Percentiles rank a stretch among this genome's conserved stretches.
phyloP scores from a whole-genome alignment of 768 basidiomycete genomes.

The Mycena rebaudengoi region DNA sequence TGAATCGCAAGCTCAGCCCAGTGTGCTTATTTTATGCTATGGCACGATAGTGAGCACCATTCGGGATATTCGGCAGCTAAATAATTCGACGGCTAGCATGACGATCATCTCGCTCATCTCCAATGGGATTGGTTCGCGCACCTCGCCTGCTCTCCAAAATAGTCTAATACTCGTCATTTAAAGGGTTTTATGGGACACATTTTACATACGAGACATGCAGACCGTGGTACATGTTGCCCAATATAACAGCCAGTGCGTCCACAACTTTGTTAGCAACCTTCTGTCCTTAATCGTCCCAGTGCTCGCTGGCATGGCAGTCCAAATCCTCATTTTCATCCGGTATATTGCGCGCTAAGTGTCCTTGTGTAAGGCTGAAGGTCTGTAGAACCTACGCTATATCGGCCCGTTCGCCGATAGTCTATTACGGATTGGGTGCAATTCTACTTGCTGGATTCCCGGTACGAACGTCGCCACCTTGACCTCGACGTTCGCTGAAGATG shows the following conservation, averaged over 20 bases:
- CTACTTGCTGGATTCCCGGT: constrained; percentile 20
- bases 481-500: not conserved
- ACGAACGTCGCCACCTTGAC: not conserved
- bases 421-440: constrained; percentile 14
- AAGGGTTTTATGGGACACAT: constrained; percentile 8
- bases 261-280: not conserved
- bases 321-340: constrained; percentile 22
- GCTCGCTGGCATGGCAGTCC: constrained; percentile 29
- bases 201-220: constrained; percentile 19
- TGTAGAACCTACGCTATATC: constrained; percentile 26
- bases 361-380: not conserved
- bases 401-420: constrained; percentile 12
- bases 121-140: constrained; percentile 11
- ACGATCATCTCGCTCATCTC: constrained; percentile 17
- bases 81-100: not conserved
- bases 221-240: constrained; percentile 24
- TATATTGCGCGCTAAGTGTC: not conserved
- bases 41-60: constrained; percentile 14
- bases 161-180: no score
- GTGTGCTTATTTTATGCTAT: constrained; percentile 22
- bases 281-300: not conserved
- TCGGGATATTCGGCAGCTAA: not conserved
- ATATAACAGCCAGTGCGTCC: constrained; percentile 26
- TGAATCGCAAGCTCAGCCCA: constrained; percentile 3
- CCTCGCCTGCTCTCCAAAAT: no score